Evolutionary conservation across 352 stramenopile genomes (phyloP), one percentile per base, ranked within the genome.

Genomic region (Phytophthora aleatoria): DNA sequence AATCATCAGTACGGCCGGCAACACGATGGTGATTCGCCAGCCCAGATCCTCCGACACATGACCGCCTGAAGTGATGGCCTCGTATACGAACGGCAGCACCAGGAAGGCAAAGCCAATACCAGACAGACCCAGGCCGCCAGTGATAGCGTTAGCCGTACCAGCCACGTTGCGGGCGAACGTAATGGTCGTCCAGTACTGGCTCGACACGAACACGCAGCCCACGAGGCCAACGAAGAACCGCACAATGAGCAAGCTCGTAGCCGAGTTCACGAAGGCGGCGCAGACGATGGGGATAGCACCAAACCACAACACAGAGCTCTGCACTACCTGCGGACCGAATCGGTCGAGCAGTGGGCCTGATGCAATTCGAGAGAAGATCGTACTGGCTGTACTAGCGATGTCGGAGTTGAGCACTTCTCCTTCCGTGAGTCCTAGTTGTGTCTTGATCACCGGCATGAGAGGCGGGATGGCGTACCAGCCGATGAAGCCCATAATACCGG

Each of bases 161-260:
- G 94, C 95, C 45, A 98, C 85, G 68, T 98, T 92, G 57, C 91
- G 95, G 11, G 88, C 88, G 68, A 99, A 99, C 61, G 98, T 99
- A 69, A 93, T 81, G 50, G 85, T 95, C 0, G 93, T 97, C 96
- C 96, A 99, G 75, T 94, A 98, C 77, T 98, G 94, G 45, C 85
- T 96, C 50, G 91, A 92, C 11, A 98, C 95, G 70, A 99, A 99
- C 47, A 96, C 92, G 33, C 87, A 95, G 64, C 95, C 96, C 13
- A 97, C 87, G 64, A 98, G 73, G 31, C 96, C 96, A 67, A 99
- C 97, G 64, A 98, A 98, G 67, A 99, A 96, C 51, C 96, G 90
- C 31, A 98, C 77, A 49, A 97, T 73, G 24, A 90, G 60, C 38
- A 99, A 77, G 6, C 67, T 77, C 2, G 61, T 69, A 1, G 89